These are phyloP conservation scores for Thielaviopsis ethacetica DNA, from an alignment of 2,329 filamentous ascomycete species.

Conservation along the genomic window DNA sequence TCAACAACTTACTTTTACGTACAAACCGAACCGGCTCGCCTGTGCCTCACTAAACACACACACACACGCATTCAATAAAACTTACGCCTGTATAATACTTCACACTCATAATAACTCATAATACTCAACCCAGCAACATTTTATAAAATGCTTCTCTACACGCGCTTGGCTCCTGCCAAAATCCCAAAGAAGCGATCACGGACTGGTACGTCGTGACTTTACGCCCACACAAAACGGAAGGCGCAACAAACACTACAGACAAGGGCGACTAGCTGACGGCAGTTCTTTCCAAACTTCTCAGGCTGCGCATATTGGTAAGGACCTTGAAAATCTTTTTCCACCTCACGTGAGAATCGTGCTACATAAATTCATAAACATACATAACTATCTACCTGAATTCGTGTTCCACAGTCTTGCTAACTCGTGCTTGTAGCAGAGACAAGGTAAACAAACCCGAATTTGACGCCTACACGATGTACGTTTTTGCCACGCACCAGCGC, in stretches of 20 bases:
- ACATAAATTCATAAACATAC: too few relatives aligned
- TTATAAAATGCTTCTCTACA: constrained; percentile 37
- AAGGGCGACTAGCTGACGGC: neutral
- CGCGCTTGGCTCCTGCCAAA: constrained; percentile 39
- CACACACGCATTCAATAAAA: neutral
- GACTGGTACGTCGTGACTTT: constrained; percentile 29
- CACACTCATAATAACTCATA: neutral
- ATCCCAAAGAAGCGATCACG: constrained; percentile 42
- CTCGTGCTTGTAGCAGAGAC: constrained; percentile 8
- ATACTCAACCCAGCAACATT: neutral
- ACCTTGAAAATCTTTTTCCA: neutral
- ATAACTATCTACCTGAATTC: too few relatives aligned
- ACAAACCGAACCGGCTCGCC: neutral
- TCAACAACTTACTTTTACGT: neutral
- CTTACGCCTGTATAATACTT: neutral
- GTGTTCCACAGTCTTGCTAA: neutral
- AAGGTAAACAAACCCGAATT: too few relatives aligned
- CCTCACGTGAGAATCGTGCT: constrained; percentile 11
- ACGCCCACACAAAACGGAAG: neutral
- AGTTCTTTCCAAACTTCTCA: neutral
- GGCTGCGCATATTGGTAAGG: constrained; percentile 10
- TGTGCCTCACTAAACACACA: too few relatives aligned
- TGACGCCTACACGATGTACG: too few relatives aligned
- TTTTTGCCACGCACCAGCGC: too few relatives aligned
- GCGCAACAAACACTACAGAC: neutral